Evolutionary conservation across 1,284 basidiomycete genomes (phyloP).

Genomic region (Phlebopus sp.): DNA sequence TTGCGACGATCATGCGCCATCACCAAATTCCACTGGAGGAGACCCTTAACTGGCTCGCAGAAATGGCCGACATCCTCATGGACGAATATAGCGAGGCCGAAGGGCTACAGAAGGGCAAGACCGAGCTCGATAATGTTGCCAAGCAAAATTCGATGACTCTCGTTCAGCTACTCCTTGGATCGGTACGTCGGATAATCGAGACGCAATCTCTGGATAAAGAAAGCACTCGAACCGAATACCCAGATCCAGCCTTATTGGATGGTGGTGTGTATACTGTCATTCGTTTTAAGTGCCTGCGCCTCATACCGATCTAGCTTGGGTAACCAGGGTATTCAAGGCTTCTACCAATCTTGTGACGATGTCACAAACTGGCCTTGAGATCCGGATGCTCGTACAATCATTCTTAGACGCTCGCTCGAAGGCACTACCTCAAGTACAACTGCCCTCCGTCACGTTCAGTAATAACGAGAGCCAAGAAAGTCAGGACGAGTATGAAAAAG

Average conservation of each 20-base stretch:
- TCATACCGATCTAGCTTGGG: constrained; percentile 51
- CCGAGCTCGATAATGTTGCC: constrained; percentile 12
- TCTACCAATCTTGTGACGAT: constrained; percentile 33
- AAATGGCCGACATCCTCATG: constrained; percentile 59
- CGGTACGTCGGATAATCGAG: constrained; percentile 60
- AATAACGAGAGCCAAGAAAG: constrained; percentile 60
- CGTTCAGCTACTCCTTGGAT: constrained; percentile 56
- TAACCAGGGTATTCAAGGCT: constrained; percentile 55
- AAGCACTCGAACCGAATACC: constrained; percentile 44
- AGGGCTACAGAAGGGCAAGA: constrained; percentile 7
- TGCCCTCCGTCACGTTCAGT: constrained; percentile 25
- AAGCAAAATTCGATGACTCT: constrained; percentile 31
- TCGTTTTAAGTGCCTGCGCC: not conserved
- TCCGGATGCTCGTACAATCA: constrained; percentile 47
- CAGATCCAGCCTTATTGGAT: constrained; percentile 62
- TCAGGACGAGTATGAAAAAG: constrained; percentile 65
- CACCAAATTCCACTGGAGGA: constrained; percentile 53
- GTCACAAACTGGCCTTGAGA: constrained; percentile 30
- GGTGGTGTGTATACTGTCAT: constrained; percentile 45
- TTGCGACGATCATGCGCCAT: constrained; percentile 66
- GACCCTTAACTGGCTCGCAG: constrained; percentile 66
- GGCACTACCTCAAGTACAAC: constrained; percentile 48
- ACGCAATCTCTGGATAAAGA: constrained; percentile 43
- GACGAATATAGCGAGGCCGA: constrained; percentile 48
- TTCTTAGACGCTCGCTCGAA: constrained; percentile 62